phyloP scores from a whole-genome alignment of 2,329 filamentous ascomycete genomes.

The Aspergillus candidus region DNA sequence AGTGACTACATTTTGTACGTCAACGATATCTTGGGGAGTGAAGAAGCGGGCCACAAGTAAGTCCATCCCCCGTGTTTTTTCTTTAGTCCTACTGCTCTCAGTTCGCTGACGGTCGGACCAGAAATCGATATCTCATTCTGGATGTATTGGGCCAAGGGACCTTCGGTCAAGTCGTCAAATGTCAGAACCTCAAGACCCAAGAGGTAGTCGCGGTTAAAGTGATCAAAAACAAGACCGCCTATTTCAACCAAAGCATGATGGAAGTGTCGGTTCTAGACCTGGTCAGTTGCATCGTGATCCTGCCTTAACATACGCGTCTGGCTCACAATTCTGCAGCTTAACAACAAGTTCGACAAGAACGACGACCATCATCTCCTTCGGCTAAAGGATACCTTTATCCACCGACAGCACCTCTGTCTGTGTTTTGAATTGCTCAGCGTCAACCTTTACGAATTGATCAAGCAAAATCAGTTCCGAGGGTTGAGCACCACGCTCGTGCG shows the following conservation, averaged over 20 bases:
- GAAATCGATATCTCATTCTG: slow-evolving; percentile 92
- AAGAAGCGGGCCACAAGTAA: slow-evolving; percentile 96
- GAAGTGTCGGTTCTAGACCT: slow-evolving; percentile 95
- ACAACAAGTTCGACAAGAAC: slow-evolving; percentile 98
- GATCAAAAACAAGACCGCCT: slow-evolving; percentile 97
- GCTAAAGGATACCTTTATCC: slow-evolving; percentile 96
- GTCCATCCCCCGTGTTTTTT: slow-evolving; percentile 22
- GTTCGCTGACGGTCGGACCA: slow-evolving; percentile 28
- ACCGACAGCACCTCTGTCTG: slow-evolving; percentile 90
- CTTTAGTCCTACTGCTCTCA: not conserved
- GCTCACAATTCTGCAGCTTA: slow-evolving; percentile 56
- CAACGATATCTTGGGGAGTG: slow-evolving; percentile 95
- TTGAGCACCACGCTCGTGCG: slow-evolving; percentile 93
- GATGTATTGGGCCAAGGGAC: slow-evolving; percentile 96
- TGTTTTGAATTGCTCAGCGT: slow-evolving; percentile 96
- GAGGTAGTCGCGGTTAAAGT: slow-evolving; percentile 99
- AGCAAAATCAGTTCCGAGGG: slow-evolving; percentile 98
- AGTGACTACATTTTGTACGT: slow-evolving; percentile 99
- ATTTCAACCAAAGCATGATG: slow-evolving; percentile 99
- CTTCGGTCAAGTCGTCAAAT: slow-evolving; percentile 98
- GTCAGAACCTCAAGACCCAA: slow-evolving; percentile 95
- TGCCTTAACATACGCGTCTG: slow-evolving; percentile 16
- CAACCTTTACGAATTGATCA: slow-evolving; percentile 97
- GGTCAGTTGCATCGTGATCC: slow-evolving; percentile 47
- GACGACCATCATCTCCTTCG: slow-evolving; percentile 94